A percentile compares a stretch with the other conserved stretches of the same genome.
These are phyloP conservation scores for Podila epicladia DNA, from an alignment of 192 early-diverging fungal species.

Conservation along the genomic window DNA sequence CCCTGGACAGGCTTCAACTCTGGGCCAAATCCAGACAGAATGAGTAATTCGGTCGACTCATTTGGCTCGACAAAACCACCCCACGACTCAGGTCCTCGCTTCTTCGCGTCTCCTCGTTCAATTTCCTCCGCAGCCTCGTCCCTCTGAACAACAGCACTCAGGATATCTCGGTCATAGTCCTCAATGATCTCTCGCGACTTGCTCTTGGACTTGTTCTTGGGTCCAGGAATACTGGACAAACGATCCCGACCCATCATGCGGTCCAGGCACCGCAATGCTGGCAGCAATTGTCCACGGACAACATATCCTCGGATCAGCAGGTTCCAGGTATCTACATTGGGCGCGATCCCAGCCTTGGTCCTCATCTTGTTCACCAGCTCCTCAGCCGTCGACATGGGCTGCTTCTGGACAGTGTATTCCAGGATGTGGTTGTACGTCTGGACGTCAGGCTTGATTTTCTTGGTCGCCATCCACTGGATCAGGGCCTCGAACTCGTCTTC, in stretches of 20 bases:
- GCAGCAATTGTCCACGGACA: constrained; percentile 18
- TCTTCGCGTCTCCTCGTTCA: not conserved
- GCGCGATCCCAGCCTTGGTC: constrained; percentile 13
- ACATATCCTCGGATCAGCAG: constrained; percentile 36
- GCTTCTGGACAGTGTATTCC: constrained; percentile 17
- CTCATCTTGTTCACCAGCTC: constrained; percentile 24
- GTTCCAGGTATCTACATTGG: constrained; percentile 37
- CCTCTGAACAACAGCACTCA: constrained; percentile 16
- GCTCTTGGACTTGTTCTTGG: constrained; percentile 4
- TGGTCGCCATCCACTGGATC: constrained; percentile 36
- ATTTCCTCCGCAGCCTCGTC: constrained; percentile 1
- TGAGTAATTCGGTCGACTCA: constrained; percentile 14
- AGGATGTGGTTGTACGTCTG: constrained; percentile 43
- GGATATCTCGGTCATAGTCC: constrained; percentile 25
- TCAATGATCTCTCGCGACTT: constrained; percentile 31
- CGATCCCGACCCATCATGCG: constrained; percentile 16
- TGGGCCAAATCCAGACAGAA: constrained; percentile 37
- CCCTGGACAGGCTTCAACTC: constrained; percentile 31
- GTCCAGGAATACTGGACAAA: not conserved
- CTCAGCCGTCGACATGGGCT: constrained; percentile 32
- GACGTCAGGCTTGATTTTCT: constrained; percentile 34
- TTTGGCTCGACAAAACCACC: constrained; percentile 10
- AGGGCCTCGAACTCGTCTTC: constrained; percentile 32
- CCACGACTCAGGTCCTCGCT: not conserved
- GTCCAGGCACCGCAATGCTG: constrained; percentile 27